Percentiles rank a stretch among this genome's conserved stretches.
These are phyloP conservation scores for Limonomyces culmigenus DNA, from an alignment of 1,284 basidiomycete genomes.

Conservation along the genomic window DNA sequence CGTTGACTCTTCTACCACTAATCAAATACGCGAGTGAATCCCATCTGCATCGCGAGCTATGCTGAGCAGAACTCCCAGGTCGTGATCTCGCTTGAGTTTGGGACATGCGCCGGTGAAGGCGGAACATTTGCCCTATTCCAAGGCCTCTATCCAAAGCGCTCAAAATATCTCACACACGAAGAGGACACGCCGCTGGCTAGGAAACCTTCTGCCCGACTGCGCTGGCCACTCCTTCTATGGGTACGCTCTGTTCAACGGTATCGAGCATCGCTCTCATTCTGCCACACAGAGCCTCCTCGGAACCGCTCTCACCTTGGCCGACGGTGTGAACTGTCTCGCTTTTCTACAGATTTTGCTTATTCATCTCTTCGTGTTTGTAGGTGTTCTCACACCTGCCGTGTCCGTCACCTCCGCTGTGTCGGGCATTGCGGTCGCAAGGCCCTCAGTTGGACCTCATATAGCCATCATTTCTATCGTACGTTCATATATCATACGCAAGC, in stretches of 20 bases:
- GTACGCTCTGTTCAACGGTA: slow-evolving; percentile 15
- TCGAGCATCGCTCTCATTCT: neutral
- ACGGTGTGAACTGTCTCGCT: slow-evolving; percentile 19
- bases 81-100: slow-evolving; percentile 37
- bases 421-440: slow-evolving; percentile 47
- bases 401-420: slow-evolving; percentile 50
- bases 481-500: neutral
- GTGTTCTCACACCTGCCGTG: slow-evolving; percentile 42
- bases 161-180: slow-evolving; percentile 23
- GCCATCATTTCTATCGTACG: slow-evolving; percentile 41
- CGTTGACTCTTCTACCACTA: slow-evolving; percentile 41
- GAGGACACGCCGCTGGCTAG: slow-evolving; percentile 37
- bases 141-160: slow-evolving; percentile 37
- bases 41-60: neutral
- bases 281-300: slow-evolving; percentile 18
- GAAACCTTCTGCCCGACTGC: neutral
- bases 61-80: slow-evolving; percentile 19
- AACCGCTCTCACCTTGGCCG: slow-evolving; percentile 40
- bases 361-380: too few species aligned
- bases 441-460: slow-evolving; percentile 25
- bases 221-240: slow-evolving; percentile 30
- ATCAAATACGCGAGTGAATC: slow-evolving; percentile 39
- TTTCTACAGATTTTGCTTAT: neutral
- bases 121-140: slow-evolving; percentile 50
- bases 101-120: slow-evolving; percentile 46